Evolutionary conservation across 108 stramenopile genomes (phyloP).

Genomic region (Conticribra weissflogii): DNA sequence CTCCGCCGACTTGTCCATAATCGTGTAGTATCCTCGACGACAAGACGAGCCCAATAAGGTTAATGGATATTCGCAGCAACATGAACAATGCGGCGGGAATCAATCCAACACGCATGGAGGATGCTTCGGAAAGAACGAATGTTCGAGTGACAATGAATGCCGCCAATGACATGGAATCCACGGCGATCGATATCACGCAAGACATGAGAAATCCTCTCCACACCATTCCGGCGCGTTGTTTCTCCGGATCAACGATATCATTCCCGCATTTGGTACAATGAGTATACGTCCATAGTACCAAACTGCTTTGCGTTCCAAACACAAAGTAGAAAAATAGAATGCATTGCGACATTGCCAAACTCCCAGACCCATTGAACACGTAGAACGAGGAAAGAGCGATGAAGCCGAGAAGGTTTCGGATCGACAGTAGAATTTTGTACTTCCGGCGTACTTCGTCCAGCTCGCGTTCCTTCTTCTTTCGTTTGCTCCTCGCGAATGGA

Average conservation of each 20-base stretch:
- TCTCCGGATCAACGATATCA: slow-evolving; percentile 35
- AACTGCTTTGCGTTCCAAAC: slow-evolving; percentile 34
- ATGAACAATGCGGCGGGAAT: slow-evolving; percentile 26
- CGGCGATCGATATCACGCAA: slow-evolving; percentile 29
- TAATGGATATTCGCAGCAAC: slow-evolving; percentile 23
- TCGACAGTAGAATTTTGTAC: slow-evolving; percentile 23
- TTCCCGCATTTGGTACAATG: slow-evolving; percentile 27
- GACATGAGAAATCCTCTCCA: slow-evolving; percentile 59
- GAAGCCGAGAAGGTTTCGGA: slow-evolving; percentile 32
- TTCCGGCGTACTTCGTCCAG: slow-evolving; percentile 30
- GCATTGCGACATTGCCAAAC: slow-evolving; percentile 28
- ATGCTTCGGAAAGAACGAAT: slow-evolving; percentile 14
- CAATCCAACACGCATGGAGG: slow-evolving; percentile 9
- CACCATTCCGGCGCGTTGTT: slow-evolving; percentile 48
- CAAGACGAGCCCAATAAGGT: slow-evolving; percentile 32
- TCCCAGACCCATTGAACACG: slow-evolving; percentile 26
- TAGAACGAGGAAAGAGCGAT: slow-evolving; percentile 25
- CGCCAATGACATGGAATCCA: slow-evolving; percentile 67
- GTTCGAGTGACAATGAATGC: slow-evolving; percentile 48
- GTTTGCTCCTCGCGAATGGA: slow-evolving; percentile 29
- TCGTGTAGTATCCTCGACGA: slow-evolving; percentile 44
- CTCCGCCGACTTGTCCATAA: slow-evolving; percentile 37
- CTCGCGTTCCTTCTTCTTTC: slow-evolving; percentile 38
- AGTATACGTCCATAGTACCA: slow-evolving; percentile 35
- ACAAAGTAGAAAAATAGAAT: slow-evolving; percentile 34